Evolutionary conservation across 2,329 filamentous ascomycete species (phyloP), one percentile per base, ranked within the genome.

Genomic region (Colletotrichum kahawae): DNA sequence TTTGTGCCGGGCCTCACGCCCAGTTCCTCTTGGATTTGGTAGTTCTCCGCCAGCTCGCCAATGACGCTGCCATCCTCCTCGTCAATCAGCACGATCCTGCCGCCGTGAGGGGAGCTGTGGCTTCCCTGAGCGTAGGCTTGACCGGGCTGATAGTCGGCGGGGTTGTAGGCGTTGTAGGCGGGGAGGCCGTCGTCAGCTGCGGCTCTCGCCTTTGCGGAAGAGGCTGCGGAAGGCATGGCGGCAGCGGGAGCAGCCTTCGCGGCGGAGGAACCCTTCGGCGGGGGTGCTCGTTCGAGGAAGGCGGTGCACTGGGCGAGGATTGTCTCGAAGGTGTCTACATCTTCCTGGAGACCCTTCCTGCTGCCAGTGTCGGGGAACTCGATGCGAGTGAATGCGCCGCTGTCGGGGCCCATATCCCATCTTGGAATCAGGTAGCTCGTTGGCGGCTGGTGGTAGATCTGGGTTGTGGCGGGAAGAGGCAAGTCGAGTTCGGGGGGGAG

Each of bases 261-360:
- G n/a, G 36, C 51, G 63, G 69, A 72, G 16, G 62, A 78, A 33
- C 81, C 76, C 77, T 84, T 86, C 12, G 91, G 92, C 8, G 94
- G 92, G 54, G 93, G 88, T 12, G 95, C 93, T 59, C 95, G 92
- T 84, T 98, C 96, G 6, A 98, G 90, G 83, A 99, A 98, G 3
- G 96, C 95, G 3, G 96, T 98, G 84, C 96, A 98, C 85, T 98
- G 95, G n/a, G 96, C 96, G 66, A 98, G 89, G 78, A 98, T 98
- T 4, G 96, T 98, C 87, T 98, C 96, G 81, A 98, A 98, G 1
- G 96, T 98, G 82, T 98, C 95, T 56, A 98, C 89, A 83, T 98
- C 96, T 82, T 98, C 96, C 83, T 98, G 95, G 1, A 94, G 91
- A 31, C 94, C 93, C 38, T 90, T 88, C 38, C 94, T 92, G 75